These are phyloP conservation scores for Apiospora koreana DNA, from an alignment of 2,329 filamentous ascomycete genomes.

Conservation along the genomic window DNA sequence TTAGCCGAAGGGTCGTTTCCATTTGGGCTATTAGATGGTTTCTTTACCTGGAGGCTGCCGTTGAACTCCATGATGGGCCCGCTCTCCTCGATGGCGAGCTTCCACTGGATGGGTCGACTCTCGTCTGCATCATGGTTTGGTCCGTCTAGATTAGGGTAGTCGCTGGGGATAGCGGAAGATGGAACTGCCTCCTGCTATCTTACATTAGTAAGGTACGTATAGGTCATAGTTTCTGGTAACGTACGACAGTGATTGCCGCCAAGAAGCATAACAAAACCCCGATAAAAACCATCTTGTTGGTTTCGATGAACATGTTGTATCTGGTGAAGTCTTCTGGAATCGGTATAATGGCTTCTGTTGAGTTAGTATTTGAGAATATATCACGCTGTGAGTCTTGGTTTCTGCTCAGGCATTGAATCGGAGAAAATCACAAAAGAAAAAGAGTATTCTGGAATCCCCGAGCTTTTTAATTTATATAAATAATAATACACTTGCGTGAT, in stretches of 20 bases:
- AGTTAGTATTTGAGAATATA: too few species aligned
- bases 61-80: constrained; percentile 8
- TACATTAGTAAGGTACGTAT: neutral
- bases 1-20: neutral
- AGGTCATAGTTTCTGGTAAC: neutral
- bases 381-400: too few species aligned
- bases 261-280: neutral
- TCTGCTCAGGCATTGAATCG: too few species aligned
- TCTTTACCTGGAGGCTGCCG: neutral
- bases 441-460: too few species aligned
- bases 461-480: too few species aligned
- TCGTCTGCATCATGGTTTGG: neutral
- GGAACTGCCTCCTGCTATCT: neutral
- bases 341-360: too few species aligned
- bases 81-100: neutral
- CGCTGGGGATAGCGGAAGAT: neutral
- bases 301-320: neutral
- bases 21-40: too few species aligned
- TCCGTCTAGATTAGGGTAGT: neutral
- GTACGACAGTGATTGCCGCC: neutral
- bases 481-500: too few species aligned
- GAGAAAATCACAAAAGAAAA: too few species aligned
- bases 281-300: neutral
- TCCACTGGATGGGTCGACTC: constrained; percentile 14
- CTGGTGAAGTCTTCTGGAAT: too few species aligned